These are phyloP conservation scores for Firmiana major DNA, from an alignment of 345 rosid genomes.

Conservation along the genomic window DNA sequence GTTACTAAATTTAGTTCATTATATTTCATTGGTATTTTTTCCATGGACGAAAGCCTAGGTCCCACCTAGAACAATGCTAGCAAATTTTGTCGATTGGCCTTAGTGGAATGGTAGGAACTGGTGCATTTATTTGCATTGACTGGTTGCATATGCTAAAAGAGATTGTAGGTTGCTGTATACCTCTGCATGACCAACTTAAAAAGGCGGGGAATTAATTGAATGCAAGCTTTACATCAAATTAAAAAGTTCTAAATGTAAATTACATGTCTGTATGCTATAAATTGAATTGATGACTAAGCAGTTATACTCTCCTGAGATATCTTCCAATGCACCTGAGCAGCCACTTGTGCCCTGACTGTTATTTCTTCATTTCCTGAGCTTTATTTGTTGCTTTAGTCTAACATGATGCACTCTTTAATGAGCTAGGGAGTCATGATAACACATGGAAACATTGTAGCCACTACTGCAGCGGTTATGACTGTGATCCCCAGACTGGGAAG, in stretches of 20 bases:
- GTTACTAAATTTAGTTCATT: background rate
- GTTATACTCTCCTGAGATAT: background rate
- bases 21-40: background rate
- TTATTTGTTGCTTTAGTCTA: conserved; percentile 8
- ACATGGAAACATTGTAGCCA: conserved; percentile 79
- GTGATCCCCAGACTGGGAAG: conserved; percentile 54
- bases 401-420: conserved; percentile 22
- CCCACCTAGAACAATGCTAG: background rate
- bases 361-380: background rate
- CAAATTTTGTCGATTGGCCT: background rate
- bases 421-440: conserved; percentile 89
- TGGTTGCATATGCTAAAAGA: background rate
- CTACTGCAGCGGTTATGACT: conserved; percentile 74
- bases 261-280: background rate
- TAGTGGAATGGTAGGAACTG: background rate
- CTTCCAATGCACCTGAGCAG: background rate
- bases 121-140: background rate
- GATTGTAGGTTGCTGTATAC: background rate
- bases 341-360: background rate
- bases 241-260: background rate
- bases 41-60: background rate
- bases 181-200: background rate
- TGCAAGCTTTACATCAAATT: background rate
- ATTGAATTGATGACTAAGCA: background rate
- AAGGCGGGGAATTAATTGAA: too few relatives aligned